Evolutionary conservation across 768 basidiomycete species (phyloP).

Genomic region (Leccinum imitatum): DNA sequence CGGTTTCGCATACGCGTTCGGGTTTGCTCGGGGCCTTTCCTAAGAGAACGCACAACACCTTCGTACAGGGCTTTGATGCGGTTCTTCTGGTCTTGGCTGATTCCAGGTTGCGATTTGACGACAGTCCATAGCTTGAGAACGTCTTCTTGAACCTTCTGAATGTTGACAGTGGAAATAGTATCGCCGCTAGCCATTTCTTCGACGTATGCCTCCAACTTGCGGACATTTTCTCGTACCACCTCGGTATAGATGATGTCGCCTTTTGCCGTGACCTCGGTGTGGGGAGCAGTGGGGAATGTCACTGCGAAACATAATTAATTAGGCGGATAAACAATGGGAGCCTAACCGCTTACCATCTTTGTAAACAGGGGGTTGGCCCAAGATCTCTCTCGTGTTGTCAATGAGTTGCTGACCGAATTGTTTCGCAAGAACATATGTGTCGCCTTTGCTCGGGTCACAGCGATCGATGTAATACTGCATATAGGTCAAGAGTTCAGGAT

Average conservation of each 20-base stretch:
- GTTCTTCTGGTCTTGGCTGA: constrained; percentile 95
- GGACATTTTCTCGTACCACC: constrained; percentile 92
- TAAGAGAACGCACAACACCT: constrained; percentile 91
- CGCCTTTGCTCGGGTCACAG: constrained; percentile 77
- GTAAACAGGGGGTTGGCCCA: constrained; percentile 85
- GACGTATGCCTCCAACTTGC: constrained; percentile 97
- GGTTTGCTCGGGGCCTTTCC: constrained; percentile 68
- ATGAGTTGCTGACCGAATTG: constrained; percentile 96
- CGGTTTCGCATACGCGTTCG: constrained; percentile 64
- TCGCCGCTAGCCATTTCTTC: constrained; percentile 98
- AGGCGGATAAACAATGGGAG: not conserved
- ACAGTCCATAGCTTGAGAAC: constrained; percentile 97
- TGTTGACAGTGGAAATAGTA: constrained; percentile 82
- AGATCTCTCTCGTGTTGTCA: constrained; percentile 85
- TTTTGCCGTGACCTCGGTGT: constrained; percentile 89
- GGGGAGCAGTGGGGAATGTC: constrained; percentile 97
- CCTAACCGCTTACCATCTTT: constrained; percentile 77
- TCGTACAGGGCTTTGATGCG: constrained; percentile 94
- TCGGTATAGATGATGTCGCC: constrained; percentile 96
- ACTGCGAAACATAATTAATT: constrained; percentile 44
- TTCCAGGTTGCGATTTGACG: constrained; percentile 95
- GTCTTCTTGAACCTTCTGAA: constrained; percentile 97
- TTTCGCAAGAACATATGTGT: constrained; percentile 93
- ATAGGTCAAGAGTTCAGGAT: constrained; percentile 85
- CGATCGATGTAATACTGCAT: constrained; percentile 95